These are phyloP conservation scores for Globisporangium polare DNA, from an alignment of 352 stramenopile genomes.

Conservation along the genomic window DNA sequence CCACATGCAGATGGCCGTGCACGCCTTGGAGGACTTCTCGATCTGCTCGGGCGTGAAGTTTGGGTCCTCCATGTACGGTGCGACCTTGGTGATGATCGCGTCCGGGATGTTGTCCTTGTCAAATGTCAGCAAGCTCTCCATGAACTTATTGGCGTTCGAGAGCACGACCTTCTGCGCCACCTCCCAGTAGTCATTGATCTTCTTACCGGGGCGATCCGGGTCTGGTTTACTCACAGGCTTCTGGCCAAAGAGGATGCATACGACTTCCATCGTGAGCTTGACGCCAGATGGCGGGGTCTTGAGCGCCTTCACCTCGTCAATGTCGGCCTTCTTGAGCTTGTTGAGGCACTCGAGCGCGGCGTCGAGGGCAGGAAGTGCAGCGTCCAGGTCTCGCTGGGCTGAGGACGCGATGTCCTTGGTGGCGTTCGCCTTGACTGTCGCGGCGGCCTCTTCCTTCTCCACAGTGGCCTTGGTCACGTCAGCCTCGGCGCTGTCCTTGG, in stretches of 20 bases:
- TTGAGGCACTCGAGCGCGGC: slow-evolving; percentile 88
- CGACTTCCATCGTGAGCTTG: slow-evolving; percentile 91
- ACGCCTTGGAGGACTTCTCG: slow-evolving; percentile 90
- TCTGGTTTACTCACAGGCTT: slow-evolving; percentile 88
- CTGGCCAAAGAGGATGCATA: slow-evolving; percentile 89
- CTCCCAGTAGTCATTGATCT: slow-evolving; percentile 91
- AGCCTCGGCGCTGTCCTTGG: slow-evolving; percentile 86
- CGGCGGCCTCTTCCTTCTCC: slow-evolving; percentile 86
- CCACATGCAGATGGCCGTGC: slow-evolving; percentile 91
- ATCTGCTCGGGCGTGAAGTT: slow-evolving; percentile 91
- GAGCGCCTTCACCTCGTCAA: slow-evolving; percentile 90
- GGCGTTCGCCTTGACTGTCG: slow-evolving; percentile 79
- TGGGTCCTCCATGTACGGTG: slow-evolving; percentile 85
- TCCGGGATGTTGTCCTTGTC: slow-evolving; percentile 94
- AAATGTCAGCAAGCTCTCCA: slow-evolving; percentile 86
- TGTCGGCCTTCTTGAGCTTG: slow-evolving; percentile 88
- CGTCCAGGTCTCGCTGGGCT: slow-evolving; percentile 84
- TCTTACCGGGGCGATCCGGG: slow-evolving; percentile 85
- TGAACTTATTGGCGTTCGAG: slow-evolving; percentile 91
- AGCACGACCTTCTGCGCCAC: slow-evolving; percentile 88
- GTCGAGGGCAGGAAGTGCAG: slow-evolving; percentile 83
- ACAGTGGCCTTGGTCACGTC: slow-evolving; percentile 84
- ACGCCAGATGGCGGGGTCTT: slow-evolving; percentile 89
- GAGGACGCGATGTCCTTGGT: slow-evolving; percentile 91
- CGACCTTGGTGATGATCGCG: slow-evolving; percentile 77